phyloP scores from a whole-genome alignment of 1,139 yeast genomes.

The Pneumocystis wakefieldiae region DNA sequence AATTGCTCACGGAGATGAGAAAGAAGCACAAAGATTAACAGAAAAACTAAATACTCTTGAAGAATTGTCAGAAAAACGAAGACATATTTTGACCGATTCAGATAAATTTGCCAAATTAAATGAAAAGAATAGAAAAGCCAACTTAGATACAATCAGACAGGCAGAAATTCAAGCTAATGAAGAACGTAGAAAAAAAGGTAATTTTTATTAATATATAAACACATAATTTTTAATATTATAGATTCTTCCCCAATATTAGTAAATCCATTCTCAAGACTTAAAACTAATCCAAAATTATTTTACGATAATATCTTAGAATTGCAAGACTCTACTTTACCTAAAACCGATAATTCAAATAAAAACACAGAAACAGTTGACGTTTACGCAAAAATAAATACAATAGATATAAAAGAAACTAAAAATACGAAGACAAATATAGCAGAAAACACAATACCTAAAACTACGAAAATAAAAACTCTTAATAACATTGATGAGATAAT shows the following conservation, averaged over 20 bases:
- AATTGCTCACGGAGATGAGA: slow-evolving; percentile 43
- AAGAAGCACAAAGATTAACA: slow-evolving; percentile 39
- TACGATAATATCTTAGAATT: slow-evolving; percentile 28
- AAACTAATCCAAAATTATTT: slow-evolving; percentile 73
- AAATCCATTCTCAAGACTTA: slow-evolving; percentile 82
- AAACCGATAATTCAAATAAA: not conserved
- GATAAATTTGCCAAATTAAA: slow-evolving; percentile 48
- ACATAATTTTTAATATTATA: slow-evolving; percentile 24
- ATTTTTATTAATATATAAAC: slow-evolving; percentile 31
- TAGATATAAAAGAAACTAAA: not conserved
- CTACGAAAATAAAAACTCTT: not conserved
- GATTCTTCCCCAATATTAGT: not conserved
- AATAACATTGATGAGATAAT: not conserved
- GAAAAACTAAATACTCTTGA: slow-evolving; percentile 31
- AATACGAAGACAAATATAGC: not conserved
- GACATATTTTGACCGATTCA: slow-evolving; percentile 10
- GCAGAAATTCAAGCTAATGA: slow-evolving; percentile 60
- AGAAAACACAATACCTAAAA: not conserved
- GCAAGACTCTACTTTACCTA: not conserved
- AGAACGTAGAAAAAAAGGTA: slow-evolving; percentile 31
- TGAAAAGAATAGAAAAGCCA: slow-evolving; percentile 68
- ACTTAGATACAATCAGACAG: slow-evolving; percentile 57
- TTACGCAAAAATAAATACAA: not conserved
- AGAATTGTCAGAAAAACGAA: slow-evolving; percentile 11
- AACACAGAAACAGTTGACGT: not conserved